A percentile compares a stretch with the other conserved stretches of the same genome.
These are phyloP conservation scores for Phytophthora brassicae DNA, from an alignment of 352 stramenopile genomes.

Conservation along the genomic window DNA sequence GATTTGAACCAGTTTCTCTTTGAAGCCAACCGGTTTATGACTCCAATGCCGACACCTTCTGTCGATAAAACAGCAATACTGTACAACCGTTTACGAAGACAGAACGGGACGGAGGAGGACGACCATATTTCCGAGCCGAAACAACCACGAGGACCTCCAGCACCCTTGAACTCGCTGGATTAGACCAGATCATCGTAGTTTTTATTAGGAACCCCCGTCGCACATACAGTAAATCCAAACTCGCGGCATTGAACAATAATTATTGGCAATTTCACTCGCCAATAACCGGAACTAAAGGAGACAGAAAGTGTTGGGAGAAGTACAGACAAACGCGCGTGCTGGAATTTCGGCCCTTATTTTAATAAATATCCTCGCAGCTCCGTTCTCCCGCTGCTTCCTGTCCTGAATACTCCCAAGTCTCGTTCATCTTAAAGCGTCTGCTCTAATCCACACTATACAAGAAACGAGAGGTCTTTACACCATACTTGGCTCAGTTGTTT, in stretches of 20 bases:
- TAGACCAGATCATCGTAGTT: slow-evolving; percentile 30
- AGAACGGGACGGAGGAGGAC: slow-evolving; percentile 19
- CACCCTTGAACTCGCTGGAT: slow-evolving; percentile 27
- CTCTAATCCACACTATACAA: slow-evolving; percentile 38
- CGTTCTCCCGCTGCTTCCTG: slow-evolving; percentile 3
- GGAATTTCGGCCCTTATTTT: slow-evolving; percentile 14
- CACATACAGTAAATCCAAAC: slow-evolving; percentile 24
- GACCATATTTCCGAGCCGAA: slow-evolving; percentile 24
- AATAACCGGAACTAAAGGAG: too few species aligned
- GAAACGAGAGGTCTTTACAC: slow-evolving; percentile 13
- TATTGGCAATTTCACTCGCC: slow-evolving; percentile 24
- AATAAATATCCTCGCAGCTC: slow-evolving; percentile 32
- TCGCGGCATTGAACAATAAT: slow-evolving; percentile 10
- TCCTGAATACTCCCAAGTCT: slow-evolving; percentile 14
- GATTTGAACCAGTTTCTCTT: slow-evolving; percentile 77
- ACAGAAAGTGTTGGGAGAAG: neutral
- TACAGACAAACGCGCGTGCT: slow-evolving; percentile 8
- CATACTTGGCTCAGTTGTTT: neutral
- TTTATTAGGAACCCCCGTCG: slow-evolving; percentile 25
- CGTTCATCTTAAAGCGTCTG: slow-evolving; percentile 23
- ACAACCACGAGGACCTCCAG: slow-evolving; percentile 19
- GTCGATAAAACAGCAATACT: neutral
- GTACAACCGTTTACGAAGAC: slow-evolving; percentile 16
- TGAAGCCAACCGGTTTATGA: slow-evolving; percentile 65
- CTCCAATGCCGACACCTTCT: slow-evolving; percentile 18